phyloP scores from a whole-genome alignment of 192 early-diverging fungal species.

The Entophlyctis helioformis region DNA sequence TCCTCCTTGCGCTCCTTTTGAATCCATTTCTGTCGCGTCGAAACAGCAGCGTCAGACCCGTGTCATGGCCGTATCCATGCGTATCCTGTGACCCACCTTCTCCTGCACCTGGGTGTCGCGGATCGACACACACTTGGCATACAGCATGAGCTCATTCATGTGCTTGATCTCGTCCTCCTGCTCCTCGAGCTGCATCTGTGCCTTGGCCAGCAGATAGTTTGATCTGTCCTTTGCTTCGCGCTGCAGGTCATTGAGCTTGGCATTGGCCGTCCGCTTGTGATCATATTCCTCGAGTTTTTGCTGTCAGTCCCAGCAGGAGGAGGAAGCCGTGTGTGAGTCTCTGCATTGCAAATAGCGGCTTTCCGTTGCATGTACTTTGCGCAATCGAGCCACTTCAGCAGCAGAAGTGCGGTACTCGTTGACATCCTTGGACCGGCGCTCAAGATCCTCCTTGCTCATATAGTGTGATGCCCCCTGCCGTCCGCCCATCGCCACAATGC shows the following conservation, averaged over 20 bases:
- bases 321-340: not conserved
- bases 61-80: too few species aligned
- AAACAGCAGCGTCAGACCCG: too few species aligned
- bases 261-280: constrained; percentile 26
- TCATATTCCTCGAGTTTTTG: constrained; percentile 44
- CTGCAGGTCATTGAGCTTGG: constrained; percentile 34
- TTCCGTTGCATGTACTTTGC: constrained; percentile 25
- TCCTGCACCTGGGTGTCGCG: constrained; percentile 46
- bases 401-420: constrained; percentile 13
- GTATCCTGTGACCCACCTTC: constrained; percentile 22
- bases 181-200: constrained; percentile 48
- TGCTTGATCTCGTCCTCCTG: constrained; percentile 58
- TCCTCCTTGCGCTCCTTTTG: constrained; percentile 31
- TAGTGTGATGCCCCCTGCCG: constrained; percentile 10
- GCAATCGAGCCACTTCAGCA: constrained; percentile 24
- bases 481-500: too few species aligned
- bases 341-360: not conserved
- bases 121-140: constrained; percentile 53
- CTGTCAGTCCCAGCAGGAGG: too few species aligned
- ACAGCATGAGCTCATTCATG: constrained; percentile 52
- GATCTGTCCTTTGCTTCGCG: constrained; percentile 40
- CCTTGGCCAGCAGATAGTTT: constrained; percentile 43
- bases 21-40: constrained; percentile 28
- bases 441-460: constrained; percentile 26
- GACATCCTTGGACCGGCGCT: constrained; percentile 14